Evolutionary conservation across 2,329 filamentous ascomycete species (phyloP), one percentile per base, ranked within the genome.

Genomic region (Cytospora schulzeri): DNA sequence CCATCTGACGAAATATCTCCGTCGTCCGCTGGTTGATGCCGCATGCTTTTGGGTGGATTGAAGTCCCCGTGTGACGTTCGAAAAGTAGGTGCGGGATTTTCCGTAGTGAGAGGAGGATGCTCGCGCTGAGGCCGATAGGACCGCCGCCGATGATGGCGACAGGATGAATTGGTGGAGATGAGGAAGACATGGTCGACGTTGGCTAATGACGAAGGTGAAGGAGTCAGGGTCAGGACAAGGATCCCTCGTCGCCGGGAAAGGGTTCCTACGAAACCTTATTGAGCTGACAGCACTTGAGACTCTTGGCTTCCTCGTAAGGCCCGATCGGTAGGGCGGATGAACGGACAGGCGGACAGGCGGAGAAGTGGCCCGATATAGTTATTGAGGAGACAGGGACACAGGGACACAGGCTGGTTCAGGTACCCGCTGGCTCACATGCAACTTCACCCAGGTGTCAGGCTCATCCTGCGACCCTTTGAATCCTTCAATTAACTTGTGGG

Each of bases 51-150:
- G 66, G 65, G 41, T 67, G 67, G 5, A 65, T 59, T 2, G 61
- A 66, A 6, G 64, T 70, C 29, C 65, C 68, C 4, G 66, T 26
- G 19, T 64, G 61, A 11, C 67, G 56, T 63, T 70, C 66, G 31
- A 69, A 41, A 26, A 69, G 56, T 29, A 69, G 17, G 26, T 67
- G 66, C 11, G 62, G 65, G 28, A 69, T 60, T 11, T 60, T 51
- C 24, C 64, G 66, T 26, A 63, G 58, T 6, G 68, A 68, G 24
- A 66, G 65, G 35, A 65, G 54, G 26, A 69, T 65, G 38, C 64
- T 65, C 8, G 51, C 38, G 41, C 52, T 55, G 19, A 70, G 65
- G 14, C 68, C 68, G 14, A 69, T 57, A 12, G 65, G 55, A 2
- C 66, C 62, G 3, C 66, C 68, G 41, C 60, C 63, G 22, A 65